phyloP scores from a whole-genome alignment of 2,329 filamentous ascomycete species.

The Penicillium sp. region DNA sequence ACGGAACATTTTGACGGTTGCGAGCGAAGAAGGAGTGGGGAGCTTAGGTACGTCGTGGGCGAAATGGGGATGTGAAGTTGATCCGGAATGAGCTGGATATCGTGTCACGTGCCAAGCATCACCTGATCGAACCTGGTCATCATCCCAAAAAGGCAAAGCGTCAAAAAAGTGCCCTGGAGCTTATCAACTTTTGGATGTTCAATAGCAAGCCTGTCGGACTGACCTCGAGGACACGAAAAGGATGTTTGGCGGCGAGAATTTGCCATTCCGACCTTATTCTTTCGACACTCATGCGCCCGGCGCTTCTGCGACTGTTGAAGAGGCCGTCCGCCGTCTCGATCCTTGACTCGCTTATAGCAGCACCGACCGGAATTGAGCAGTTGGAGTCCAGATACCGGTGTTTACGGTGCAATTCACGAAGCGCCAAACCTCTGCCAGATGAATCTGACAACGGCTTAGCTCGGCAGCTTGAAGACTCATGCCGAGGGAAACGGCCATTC shows the following conservation, averaged over 20 bases:
- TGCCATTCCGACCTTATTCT: conserved; percentile 14
- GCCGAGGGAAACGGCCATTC: conserved; percentile 12
- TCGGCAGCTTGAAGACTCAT: not conserved
- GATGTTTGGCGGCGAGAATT: conserved; percentile 29
- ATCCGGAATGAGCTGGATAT: conserved; percentile 24
- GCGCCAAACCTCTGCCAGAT: conserved; percentile 11
- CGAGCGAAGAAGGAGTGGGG: conserved; percentile 23
- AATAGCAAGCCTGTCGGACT: conserved; percentile 4
- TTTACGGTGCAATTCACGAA: conserved; percentile 29
- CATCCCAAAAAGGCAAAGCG: conserved; percentile 20
- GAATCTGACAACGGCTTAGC: not conserved
- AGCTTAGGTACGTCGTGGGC: conserved; percentile 27
- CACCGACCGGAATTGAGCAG: conserved; percentile 34
- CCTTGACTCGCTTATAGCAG: conserved; percentile 33
- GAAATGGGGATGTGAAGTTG: conserved; percentile 28
- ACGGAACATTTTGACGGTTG: conserved; percentile 42
- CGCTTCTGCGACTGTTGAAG: conserved; percentile 43
- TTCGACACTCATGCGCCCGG: conserved; percentile 40
- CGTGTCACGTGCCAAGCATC: conserved; percentile 12
- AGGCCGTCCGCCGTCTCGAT: conserved; percentile 41
- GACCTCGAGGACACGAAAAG: conserved; percentile 16
- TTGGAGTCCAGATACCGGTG: conserved; percentile 28
- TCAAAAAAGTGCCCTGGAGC: conserved; percentile 11
- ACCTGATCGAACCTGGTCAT: conserved; percentile 34
- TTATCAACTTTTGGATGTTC: conserved; percentile 11